phyloP scores from a whole-genome alignment of 1,284 basidiomycete species.

The Puccinia horiana region DNA sequence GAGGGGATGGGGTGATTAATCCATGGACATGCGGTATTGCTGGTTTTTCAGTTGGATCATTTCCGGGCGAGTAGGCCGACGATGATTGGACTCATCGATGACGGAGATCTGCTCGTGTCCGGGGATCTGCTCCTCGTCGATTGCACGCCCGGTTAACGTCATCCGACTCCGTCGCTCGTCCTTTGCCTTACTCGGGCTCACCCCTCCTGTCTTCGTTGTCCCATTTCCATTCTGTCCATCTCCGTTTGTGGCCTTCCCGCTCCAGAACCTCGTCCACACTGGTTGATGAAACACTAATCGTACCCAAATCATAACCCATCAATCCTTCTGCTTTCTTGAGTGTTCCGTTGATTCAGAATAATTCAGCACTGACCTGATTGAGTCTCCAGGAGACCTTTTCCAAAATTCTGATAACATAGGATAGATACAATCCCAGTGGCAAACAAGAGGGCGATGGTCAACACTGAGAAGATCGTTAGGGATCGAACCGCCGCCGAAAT shows the following conservation, averaged over 20 bases:
- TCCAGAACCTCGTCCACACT: constrained; percentile 3
- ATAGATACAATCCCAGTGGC: constrained; percentile 33
- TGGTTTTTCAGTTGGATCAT: constrained; percentile 5
- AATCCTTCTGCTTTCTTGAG: neutral
- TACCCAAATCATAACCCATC: neutral
- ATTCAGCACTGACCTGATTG: constrained; percentile 14
- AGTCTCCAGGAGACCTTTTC: constrained; percentile 31
- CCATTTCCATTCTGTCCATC: neutral
- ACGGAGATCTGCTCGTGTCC: neutral
- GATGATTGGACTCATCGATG: neutral
- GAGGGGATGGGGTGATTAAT: neutral
- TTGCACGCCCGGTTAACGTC: neutral
- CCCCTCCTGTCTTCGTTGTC: neutral
- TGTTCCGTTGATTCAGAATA: neutral
- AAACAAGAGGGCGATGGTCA: constrained; percentile 30
- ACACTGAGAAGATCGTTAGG: constrained; percentile 37
- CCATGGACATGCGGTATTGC: constrained; percentile 17
- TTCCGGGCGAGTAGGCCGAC: neutral
- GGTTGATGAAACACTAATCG: neutral
- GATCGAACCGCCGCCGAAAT: constrained; percentile 20
- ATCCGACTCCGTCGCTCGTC: neutral
- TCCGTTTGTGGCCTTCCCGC: neutral
- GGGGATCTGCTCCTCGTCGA: neutral
- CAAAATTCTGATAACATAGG: constrained; percentile 43
- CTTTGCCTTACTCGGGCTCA: neutral